Base-by-base conservation (phyloP, 192 early-diverging fungal species). In the Polychytrium aggregatum region DNA sequence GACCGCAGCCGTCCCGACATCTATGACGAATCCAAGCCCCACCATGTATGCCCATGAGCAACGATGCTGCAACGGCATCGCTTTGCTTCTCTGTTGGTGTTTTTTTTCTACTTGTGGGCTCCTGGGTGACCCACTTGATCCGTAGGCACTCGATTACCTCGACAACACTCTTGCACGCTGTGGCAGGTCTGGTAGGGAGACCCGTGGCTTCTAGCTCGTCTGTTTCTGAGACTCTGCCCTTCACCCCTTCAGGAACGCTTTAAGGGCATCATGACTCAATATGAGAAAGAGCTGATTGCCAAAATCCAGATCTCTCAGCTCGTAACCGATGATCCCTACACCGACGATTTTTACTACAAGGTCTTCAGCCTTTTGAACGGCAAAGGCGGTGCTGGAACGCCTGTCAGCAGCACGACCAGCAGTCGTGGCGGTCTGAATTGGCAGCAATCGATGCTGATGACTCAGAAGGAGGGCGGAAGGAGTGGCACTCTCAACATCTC, bases 291-390 rank as follows among this genome's bases (percentile, higher is more conserved):
- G 45, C 78, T 82, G 30, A 88, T 98, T 61, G 79, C 90, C 35
- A 80, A 83, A 37, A 92, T 97, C 48, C 95, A 98, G 64, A 81
- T 98, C 28, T 82, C 86, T 28, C 90, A 97, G 65, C 75, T 98
- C 28, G 87, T 91, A 2, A 84, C 87, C 2, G 90, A 89, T 41
- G 88, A 95, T 57, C 95, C 95, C 24, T 83, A 80, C 21, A 70
- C 79, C 4, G 93, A 95, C 48, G 95, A 98, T 53, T 98, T 95
- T 57, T 98, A 98, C 65, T 91, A 84, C 63, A 88, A 94, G 54
- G 82, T 95, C 41, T 91, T 84, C 68, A 82, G 82, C 25, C 52
- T 57, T 0, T 43, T 64, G 7, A 46, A 36, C 8, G 22, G 6
- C n/a, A n/a, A 3, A 21, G 40, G 40, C 40, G n/a, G 5, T 17